phyloP scores from a whole-genome alignment of 139 green algal species.

The Edaphochlamys debaryana region DNA sequence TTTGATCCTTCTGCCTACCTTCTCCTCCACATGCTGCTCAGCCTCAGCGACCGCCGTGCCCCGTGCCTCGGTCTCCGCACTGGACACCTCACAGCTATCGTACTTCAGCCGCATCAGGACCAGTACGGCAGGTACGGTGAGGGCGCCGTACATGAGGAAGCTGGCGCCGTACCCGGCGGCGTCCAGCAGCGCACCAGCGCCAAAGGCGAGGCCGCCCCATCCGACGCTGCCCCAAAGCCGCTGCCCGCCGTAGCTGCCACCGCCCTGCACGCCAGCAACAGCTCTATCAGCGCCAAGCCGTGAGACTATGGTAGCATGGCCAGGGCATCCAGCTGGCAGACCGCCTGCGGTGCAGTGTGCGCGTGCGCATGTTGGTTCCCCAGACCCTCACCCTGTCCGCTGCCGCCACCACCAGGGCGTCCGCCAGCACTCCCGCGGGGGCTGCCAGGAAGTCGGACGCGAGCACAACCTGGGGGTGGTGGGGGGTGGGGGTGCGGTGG shows the following conservation, averaged over 20 bases:
- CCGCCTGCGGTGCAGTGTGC: no score
- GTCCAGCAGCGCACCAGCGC: conserved; percentile 34
- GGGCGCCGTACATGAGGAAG: conserved; percentile 37
- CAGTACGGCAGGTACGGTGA: conserved; percentile 8
- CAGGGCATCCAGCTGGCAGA: no score
- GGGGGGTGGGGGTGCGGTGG: neutral
- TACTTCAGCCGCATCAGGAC: neutral
- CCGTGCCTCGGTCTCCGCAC: no score
- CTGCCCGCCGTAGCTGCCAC: conserved; percentile 51
- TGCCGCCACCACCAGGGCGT: conserved; percentile 43
- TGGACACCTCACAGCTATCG: no score
- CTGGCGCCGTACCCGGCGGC: conserved; percentile 29
- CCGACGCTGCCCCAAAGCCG: conserved; percentile 50
- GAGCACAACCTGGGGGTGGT: conserved; percentile 26
- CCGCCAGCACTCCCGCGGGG: conserved; percentile 31
- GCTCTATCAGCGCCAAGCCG: no score
- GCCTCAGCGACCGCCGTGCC: no score
- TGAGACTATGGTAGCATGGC: no score
- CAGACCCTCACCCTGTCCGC: no score
- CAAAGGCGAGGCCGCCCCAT: conserved; percentile 36
- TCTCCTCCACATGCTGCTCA: no score
- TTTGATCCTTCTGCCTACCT: no score
- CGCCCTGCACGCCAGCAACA: no score
- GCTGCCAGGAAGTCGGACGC: conserved; percentile 37
- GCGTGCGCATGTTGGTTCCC: no score